Percentiles rank a stretch among this genome's conserved stretches.
These are phyloP conservation scores for Chenopodium album DNA, from an alignment of 148 eudicot species.

Conservation along the genomic window DNA sequence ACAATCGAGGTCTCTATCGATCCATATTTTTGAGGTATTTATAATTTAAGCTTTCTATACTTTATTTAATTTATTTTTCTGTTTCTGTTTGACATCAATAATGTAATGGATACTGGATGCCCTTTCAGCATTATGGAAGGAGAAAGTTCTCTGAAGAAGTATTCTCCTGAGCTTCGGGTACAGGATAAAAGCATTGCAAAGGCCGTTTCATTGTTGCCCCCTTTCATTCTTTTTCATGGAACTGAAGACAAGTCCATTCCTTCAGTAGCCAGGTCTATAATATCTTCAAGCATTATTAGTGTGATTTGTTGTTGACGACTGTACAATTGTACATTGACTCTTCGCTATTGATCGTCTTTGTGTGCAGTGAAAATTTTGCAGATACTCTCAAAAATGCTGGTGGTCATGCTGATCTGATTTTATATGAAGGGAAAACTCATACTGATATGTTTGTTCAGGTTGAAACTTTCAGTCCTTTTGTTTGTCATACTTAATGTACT, in stretches of 20 bases:
- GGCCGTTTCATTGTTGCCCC: slow-evolving; percentile 68
- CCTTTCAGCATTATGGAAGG: slow-evolving; percentile 93
- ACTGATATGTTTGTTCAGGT: slow-evolving; percentile 93
- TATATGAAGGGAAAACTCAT: slow-evolving; percentile 85
- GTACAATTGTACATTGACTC: background rate
- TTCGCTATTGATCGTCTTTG: background rate
- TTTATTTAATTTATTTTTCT: background rate
- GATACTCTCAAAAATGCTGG: slow-evolving; percentile 63
- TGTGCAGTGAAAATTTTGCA: slow-evolving; percentile 64
- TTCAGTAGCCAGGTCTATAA: slow-evolving; percentile 63
- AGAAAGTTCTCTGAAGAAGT: slow-evolving; percentile 57
- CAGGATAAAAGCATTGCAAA: slow-evolving; percentile 48
- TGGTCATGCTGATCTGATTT: slow-evolving; percentile 61
- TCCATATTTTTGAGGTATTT: slow-evolving; percentile 80
- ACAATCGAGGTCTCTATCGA: slow-evolving; percentile 80
- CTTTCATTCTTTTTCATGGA: slow-evolving; percentile 79
- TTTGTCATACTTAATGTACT: background rate
- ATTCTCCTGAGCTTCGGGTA: slow-evolving; percentile 75
- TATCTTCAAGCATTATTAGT: background rate
- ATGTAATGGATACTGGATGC: slow-evolving; percentile 14
- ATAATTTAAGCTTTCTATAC: background rate
- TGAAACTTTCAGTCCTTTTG: background rate
- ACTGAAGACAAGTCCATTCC: slow-evolving; percentile 83
- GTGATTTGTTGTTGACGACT: slow-evolving; percentile 9
- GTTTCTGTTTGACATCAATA: background rate